Conservation (phyloP, 2,329 filamentous ascomycete species). For the Monosporascus cannonballus region DNA sequence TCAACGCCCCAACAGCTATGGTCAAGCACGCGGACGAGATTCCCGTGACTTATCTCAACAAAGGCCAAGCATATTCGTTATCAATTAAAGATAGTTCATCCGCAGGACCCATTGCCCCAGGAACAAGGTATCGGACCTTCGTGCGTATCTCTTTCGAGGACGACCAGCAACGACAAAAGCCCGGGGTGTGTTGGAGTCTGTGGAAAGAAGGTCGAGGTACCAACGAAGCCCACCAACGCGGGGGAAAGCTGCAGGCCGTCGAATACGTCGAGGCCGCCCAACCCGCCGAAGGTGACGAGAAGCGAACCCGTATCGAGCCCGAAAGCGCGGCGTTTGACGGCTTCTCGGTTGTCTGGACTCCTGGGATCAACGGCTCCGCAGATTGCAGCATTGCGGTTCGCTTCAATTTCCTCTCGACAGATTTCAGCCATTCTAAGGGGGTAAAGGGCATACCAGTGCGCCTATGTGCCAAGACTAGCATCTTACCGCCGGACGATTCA, state of each 20-base stretch:
- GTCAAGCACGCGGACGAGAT: slow-evolving; percentile 85
- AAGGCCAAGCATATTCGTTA: slow-evolving; percentile 88
- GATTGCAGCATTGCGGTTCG: slow-evolving; percentile 87
- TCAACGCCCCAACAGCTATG: slow-evolving; percentile 96
- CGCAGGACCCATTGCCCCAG: slow-evolving; percentile 49
- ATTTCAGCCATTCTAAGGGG: slow-evolving; percentile 97
- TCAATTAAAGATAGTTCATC: slow-evolving; percentile 74
- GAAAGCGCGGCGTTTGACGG: slow-evolving; percentile 84
- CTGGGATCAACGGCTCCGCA: slow-evolving; percentile 58
- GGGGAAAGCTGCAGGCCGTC: slow-evolving; percentile 87
- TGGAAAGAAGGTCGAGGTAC: slow-evolving; percentile 97
- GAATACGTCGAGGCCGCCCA: slow-evolving; percentile 75
- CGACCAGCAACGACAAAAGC: slow-evolving; percentile 81
- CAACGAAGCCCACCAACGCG: slow-evolving; percentile 89
- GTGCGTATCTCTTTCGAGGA: slow-evolving; percentile 97
- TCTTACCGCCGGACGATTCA: slow-evolving; percentile 48
- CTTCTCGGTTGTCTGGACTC: slow-evolving; percentile 86
- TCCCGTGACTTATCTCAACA: slow-evolving; percentile 96
- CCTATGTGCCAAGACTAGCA: slow-evolving; percentile 83
- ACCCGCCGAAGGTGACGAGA: slow-evolving; percentile 55
- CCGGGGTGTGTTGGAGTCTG: slow-evolving; percentile 74
- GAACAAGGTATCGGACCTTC: slow-evolving; percentile 77
- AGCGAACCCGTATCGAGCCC: slow-evolving; percentile 62
- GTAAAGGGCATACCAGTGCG: slow-evolving; percentile 96
- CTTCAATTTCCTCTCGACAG: slow-evolving; percentile 97